These are phyloP conservation scores for Yarrowia osloensis DNA, from an alignment of 805 yeast species.

Conservation along the genomic window DNA sequence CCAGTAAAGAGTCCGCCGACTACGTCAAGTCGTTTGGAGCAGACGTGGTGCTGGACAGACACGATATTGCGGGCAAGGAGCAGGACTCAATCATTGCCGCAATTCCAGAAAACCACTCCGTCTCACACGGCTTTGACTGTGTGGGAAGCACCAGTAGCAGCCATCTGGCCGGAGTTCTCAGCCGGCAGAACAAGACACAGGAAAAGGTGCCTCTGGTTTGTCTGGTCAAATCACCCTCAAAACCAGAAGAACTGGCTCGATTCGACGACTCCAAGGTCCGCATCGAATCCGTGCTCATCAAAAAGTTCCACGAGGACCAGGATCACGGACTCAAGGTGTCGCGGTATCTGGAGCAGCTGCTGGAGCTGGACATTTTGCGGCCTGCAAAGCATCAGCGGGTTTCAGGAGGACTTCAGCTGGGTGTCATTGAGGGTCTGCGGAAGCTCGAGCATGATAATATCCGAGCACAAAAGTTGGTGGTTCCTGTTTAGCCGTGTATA, in stretches of 20 bases:
- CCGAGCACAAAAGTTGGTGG: constrained; percentile 20
- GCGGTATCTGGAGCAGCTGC: background rate
- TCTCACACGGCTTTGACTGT: constrained; percentile 28
- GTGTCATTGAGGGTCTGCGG: constrained; percentile 9
- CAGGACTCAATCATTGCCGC: background rate
- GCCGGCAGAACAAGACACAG: background rate
- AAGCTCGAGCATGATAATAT: constrained; percentile 3
- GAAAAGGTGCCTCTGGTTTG: constrained; percentile 8
- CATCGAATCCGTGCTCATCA: constrained; percentile 26
- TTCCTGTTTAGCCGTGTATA: background rate
- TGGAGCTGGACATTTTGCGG: background rate
- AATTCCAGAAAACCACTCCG: background rate
- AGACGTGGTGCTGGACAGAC: constrained; percentile 25
- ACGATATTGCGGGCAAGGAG: constrained; percentile 22
- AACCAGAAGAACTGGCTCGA: constrained; percentile 13
- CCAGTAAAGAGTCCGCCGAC: constrained; percentile 1
- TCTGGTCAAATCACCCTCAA: constrained; percentile 19
- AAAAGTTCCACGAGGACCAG: constrained; percentile 25
- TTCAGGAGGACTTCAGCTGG: constrained; percentile 6
- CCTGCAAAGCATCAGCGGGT: constrained; percentile 1
- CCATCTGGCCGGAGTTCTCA: constrained; percentile 12
- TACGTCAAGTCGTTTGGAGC: constrained; percentile 28
- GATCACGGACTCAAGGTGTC: constrained; percentile 20
- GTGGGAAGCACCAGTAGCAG: constrained; percentile 23
- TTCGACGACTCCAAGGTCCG: constrained; percentile 1